phyloP scores from a whole-genome alignment of 1,284 basidiomycete species.

The Neonothopanus nambi region DNA sequence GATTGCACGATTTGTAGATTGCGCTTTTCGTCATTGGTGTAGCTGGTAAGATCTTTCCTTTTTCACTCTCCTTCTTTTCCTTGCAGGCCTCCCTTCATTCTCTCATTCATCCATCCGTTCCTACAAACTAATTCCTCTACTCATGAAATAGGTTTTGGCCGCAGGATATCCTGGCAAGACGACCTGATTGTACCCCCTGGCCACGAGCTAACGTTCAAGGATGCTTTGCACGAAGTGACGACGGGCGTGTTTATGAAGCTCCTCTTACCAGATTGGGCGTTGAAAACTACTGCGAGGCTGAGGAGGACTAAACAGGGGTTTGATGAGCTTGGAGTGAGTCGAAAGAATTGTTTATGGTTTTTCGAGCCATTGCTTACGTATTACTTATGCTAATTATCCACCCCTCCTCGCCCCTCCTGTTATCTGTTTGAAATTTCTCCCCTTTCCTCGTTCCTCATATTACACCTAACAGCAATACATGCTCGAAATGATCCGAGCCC shows the following conservation, averaged over 20 bases:
- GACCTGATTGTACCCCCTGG: constrained; percentile 41
- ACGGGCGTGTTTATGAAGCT: constrained; percentile 43
- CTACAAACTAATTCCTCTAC: neutral
- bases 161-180: constrained; percentile 50
- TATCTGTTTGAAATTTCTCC: no score
- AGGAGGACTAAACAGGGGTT: constrained; percentile 41
- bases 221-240: constrained; percentile 50
- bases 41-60: constrained; percentile 49
- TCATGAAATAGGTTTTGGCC: constrained; percentile 46
- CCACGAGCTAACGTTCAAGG: constrained; percentile 57
- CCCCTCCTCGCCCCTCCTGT: neutral
- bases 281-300: constrained; percentile 40
- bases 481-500: constrained; percentile 53
- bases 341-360: neutral
- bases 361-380: no score
- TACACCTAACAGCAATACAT: constrained; percentile 56
- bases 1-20: no score
- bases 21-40: constrained; percentile 57
- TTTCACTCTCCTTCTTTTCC: neutral
- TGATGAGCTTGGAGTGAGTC: constrained; percentile 48
- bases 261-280: constrained; percentile 44
- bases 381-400: no score
- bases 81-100: no score
- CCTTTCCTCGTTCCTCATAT: neutral
- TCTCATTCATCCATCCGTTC: no score